Conservation (phyloP, 345 rosid species). For the Corymbia maculata region DNA sequence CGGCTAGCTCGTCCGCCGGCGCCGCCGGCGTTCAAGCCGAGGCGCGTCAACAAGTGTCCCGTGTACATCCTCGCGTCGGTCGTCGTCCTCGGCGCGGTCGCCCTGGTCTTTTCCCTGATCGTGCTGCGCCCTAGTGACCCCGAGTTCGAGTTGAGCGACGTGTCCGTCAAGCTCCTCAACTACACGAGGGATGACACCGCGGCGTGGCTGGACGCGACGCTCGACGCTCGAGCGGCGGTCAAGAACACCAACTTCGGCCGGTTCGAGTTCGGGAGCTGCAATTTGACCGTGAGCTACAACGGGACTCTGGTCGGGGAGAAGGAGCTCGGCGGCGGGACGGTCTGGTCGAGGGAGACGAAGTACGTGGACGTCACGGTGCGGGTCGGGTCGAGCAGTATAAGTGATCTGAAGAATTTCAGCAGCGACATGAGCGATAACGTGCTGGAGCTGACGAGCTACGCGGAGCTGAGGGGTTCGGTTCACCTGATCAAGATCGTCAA, state of each 20-base stretch:
- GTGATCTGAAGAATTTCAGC: not conserved
- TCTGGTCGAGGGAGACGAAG: not conserved
- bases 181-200: not conserved
- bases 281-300: not conserved
- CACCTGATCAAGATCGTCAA: not conserved
- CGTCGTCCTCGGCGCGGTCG: not conserved
- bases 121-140: slow-evolving; percentile 9
- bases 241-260: slow-evolving; percentile 12
- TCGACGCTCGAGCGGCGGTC: not conserved
- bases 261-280: not conserved
- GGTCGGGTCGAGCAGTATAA: not conserved
- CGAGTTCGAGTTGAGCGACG: not conserved
- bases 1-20: not conserved
- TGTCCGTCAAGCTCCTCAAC: not conserved
- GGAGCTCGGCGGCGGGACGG: not conserved
- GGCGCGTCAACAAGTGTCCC: slow-evolving; percentile 1
- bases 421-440: not conserved
- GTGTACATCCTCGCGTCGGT: not conserved
- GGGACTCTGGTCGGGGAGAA: not conserved
- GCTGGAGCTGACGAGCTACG: slow-evolving; percentile 2
- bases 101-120: slow-evolving; percentile 2
- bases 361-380: not conserved
- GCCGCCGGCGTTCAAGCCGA: not conserved
- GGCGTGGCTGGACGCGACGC: not conserved
- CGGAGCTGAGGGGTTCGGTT: slow-evolving; percentile 3